phyloP scores from a whole-genome alignment of 2,329 filamentous ascomycete genomes.

The Phialemoniopsis sp. region DNA sequence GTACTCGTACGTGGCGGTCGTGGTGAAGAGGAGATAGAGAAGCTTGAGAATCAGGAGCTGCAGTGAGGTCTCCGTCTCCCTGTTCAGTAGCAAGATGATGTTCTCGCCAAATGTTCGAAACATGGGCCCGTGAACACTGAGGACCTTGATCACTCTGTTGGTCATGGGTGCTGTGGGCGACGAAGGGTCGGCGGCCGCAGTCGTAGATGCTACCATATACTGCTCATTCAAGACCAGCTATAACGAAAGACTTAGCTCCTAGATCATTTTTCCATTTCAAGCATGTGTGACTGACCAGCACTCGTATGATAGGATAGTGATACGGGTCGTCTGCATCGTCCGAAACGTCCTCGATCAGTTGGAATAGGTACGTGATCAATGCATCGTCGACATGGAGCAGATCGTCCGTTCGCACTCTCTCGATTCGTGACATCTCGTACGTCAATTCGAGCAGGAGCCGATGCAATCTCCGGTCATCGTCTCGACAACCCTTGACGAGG shows the following conservation, averaged over 20 bases:
- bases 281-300: slow-evolving; percentile 64
- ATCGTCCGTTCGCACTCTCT: slow-evolving; percentile 73
- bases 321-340: slow-evolving; percentile 89
- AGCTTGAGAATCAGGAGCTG: slow-evolving; percentile 96
- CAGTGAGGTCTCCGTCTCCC: slow-evolving; percentile 89
- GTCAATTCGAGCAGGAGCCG: slow-evolving; percentile 79
- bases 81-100: slow-evolving; percentile 89
- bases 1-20: slow-evolving; percentile 87
- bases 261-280: too few relatives aligned
- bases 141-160: slow-evolving; percentile 88
- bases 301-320: slow-evolving; percentile 90
- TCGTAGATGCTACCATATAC: slow-evolving; percentile 80
- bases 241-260: too few relatives aligned
- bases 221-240: slow-evolving; percentile 82
- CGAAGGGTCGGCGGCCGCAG: slow-evolving; percentile 34
- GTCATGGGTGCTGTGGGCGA: slow-evolving; percentile 57
- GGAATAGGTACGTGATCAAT: slow-evolving; percentile 80
- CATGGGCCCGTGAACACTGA: slow-evolving; percentile 73
- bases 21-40: slow-evolving; percentile 92
- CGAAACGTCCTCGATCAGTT: slow-evolving; percentile 82
- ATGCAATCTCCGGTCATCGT: slow-evolving; percentile 69
- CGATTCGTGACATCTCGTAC: slow-evolving; percentile 95
- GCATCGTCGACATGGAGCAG: slow-evolving; percentile 72
- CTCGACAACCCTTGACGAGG: slow-evolving; percentile 64
- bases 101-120: slow-evolving; percentile 98